Conservation (phyloP, 257 asterid genomes). For the Solanum habrochaites region DNA sequence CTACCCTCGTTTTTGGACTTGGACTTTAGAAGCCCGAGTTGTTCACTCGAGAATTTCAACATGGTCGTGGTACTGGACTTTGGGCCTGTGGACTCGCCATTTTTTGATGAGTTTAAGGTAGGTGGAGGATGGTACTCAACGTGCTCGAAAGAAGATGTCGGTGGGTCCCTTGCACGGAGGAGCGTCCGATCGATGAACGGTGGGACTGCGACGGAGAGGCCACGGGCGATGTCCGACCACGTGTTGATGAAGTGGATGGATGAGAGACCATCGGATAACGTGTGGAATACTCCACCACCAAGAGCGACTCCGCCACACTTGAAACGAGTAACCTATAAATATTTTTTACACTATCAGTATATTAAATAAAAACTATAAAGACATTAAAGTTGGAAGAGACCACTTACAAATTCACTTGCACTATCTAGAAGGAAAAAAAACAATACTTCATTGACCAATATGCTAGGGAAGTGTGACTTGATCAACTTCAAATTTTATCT, state of each 20-base stretch:
- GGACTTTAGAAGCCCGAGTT: slow-evolving; percentile 7
- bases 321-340: slow-evolving; percentile 27
- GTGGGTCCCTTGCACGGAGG: slow-evolving; percentile 23
- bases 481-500: not conserved
- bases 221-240: slow-evolving; percentile 32
- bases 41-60: slow-evolving; percentile 12
- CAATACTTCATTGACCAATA: not conserved
- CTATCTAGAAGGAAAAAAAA: not conserved
- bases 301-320: slow-evolving; percentile 34
- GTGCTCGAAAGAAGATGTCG: slow-evolving; percentile 6
- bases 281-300: slow-evolving; percentile 31
- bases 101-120: not conserved
- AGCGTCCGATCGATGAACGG: slow-evolving; percentile 31
- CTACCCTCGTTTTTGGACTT: slow-evolving; percentile 25
- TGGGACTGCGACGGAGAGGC: slow-evolving; percentile 17
- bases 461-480: not conserved
- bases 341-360: not conserved
- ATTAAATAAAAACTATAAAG: not conserved
- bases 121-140: slow-evolving; percentile 22
- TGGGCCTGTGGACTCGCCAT: not conserved
- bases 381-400: not conserved
- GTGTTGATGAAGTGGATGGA: slow-evolving; percentile 41
- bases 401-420: not conserved
- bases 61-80: slow-evolving; percentile 8
- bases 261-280: slow-evolving; percentile 31